Evolutionary conservation across 345 rosid species (phyloP).

Genomic region (Eucalyptus victrix): DNA sequence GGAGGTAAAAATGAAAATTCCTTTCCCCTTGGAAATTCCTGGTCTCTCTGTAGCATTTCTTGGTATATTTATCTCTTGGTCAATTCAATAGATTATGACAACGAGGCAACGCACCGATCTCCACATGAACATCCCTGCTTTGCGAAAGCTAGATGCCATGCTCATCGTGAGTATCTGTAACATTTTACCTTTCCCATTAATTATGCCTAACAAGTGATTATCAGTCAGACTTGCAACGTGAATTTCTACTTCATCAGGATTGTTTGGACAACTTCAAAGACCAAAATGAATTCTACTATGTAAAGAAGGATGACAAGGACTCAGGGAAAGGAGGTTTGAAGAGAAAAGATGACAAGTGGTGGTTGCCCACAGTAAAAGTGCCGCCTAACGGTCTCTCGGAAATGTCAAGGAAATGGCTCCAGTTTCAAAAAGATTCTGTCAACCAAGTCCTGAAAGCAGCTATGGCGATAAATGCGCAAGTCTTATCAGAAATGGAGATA

Average conservation of each 20-base stretch:
- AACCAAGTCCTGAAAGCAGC: conserved; percentile 93
- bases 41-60: background rate
- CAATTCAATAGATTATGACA: conserved; percentile 50
- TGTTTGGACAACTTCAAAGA: conserved; percentile 75
- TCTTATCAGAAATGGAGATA: conserved; percentile 74
- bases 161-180: conserved; percentile 45
- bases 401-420: conserved; percentile 51
- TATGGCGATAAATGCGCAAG: conserved; percentile 91
- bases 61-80: background rate
- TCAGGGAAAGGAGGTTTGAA: conserved; percentile 27
- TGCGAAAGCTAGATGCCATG: conserved; percentile 92
- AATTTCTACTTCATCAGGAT: conserved; percentile 23
- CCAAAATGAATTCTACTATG: conserved; percentile 55
- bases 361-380: conserved; percentile 76
- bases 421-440: conserved; percentile 72
- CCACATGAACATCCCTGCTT: conserved; percentile 86
- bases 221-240: background rate
- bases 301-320: conserved; percentile 55
- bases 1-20: background rate
- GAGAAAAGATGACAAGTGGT: conserved; percentile 84
- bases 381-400: conserved; percentile 75
- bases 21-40: background rate
- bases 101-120: conserved; percentile 81
- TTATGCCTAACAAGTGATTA: background rate
- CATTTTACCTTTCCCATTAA: background rate